phyloP scores from a whole-genome alignment of 2,329 filamentous ascomycete genomes.

The Cyphellophora attinorum region DNA sequence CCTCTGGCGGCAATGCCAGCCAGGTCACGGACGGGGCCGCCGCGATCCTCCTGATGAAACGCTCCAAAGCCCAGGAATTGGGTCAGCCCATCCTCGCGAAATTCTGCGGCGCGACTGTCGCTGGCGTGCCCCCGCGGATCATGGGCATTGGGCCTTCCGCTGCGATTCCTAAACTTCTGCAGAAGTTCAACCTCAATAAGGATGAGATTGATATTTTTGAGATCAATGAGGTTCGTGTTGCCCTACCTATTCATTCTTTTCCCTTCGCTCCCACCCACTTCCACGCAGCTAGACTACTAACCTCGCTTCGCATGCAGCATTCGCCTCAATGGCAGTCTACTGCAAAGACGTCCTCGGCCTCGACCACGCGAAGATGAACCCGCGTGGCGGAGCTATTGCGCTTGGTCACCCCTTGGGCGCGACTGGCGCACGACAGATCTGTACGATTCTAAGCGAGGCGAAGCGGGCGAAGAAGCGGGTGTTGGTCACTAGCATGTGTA shows the following conservation, averaged over 20 bases:
- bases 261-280: too few relatives aligned
- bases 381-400: slow-evolving; percentile 86
- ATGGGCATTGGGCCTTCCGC: slow-evolving; percentile 57
- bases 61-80: slow-evolving; percentile 74
- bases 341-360: slow-evolving; percentile 60
- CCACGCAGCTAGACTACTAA: too few relatives aligned
- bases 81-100: slow-evolving; percentile 90
- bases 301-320: too few relatives aligned
- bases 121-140: slow-evolving; percentile 82
- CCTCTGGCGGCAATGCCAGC: slow-evolving; percentile 86
- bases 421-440: slow-evolving; percentile 81
- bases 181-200: slow-evolving; percentile 65
- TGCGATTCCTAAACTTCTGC: slow-evolving; percentile 70
- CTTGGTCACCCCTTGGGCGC: slow-evolving; percentile 85
- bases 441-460: slow-evolving; percentile 80
- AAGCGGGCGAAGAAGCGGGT: slow-evolving; percentile 82
- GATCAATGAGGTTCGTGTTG: too few relatives aligned
- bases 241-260: too few relatives aligned
- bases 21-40: slow-evolving; percentile 94
- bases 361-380: slow-evolving; percentile 70
- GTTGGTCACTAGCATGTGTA: slow-evolving; percentile 83
- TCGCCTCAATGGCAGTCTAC: slow-evolving; percentile 96
- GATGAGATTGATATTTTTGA: slow-evolving; percentile 84
- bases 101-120: slow-evolving; percentile 83
- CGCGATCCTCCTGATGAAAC: slow-evolving; percentile 86